Base-by-base conservation (phyloP, 192 early-diverging fungal species). In the Lobosporangium transversale region DNA sequence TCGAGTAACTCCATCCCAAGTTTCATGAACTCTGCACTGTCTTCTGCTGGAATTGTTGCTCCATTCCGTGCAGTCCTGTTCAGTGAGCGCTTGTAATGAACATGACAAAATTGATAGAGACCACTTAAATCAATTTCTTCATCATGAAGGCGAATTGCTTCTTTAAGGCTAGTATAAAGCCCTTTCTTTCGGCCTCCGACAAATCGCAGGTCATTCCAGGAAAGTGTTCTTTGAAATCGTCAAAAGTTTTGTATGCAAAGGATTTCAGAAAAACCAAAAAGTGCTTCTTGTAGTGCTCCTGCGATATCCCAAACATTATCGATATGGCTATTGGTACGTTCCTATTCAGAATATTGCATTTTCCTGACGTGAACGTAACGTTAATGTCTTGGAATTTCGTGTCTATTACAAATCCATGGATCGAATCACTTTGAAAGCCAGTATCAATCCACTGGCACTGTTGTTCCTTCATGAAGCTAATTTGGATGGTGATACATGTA, bases 81-180 rank as follows among this genome's bases (percentile, higher is more conserved):
- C 35, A 67, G 55, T 3, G 54, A 58, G 26, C 55, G 47, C 65
- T 58, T 58, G 47, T 29, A 67, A 31, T 67, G 65, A 3, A 67
- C 65, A 0, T 67, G 33, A 20, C 65, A 59, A 21, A 52, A 59
- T 1, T 49, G 56, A 35, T 68, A 68, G 37, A 32, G 48, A 1
- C 49, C 27, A 4, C 52, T 40, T 12, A 68, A 36, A 5, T 35
- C 18, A 20, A 58, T 30, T 3, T 35, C 6, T 12, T 56, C 15
- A 26, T 21, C 27, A 12, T 37, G 9, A 53, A 18, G 4, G 29
- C 43, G 10, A 43, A 59, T 30, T 21, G 12, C 7, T 5, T 29
- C 9, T 57, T 55, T 24, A 68, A 24, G 15, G 66, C 56, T 3
- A 24, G 8, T 17, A 59, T 57, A 40, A 68, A 68, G 3, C 66